A percentile compares a stretch with the other conserved stretches of the same genome.
Conservation (phyloP, 495 filamentous ascomycete species). For the Massariosphaeria phaeospora region DNA sequence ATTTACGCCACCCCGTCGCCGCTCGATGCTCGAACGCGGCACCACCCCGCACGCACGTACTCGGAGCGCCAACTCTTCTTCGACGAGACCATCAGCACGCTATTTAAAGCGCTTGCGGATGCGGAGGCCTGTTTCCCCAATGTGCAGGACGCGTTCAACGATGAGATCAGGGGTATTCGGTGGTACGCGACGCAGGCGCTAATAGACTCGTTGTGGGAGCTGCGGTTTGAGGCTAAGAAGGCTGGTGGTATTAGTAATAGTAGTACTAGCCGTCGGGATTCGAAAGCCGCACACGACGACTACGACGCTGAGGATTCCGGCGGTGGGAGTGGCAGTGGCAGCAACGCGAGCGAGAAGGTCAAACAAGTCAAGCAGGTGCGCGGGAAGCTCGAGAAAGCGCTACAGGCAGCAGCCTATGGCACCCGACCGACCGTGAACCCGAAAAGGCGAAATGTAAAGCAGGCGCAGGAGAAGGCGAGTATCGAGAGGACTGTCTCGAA, state of each 20-base stretch:
- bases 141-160: constrained; percentile 4
- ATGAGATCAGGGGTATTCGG: constrained; percentile 3
- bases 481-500: constrained; percentile 11
- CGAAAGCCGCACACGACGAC: neutral
- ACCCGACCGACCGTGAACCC: neutral
- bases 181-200: neutral
- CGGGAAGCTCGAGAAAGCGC: constrained; percentile 4
- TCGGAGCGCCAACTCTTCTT: neutral
- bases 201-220: constrained; percentile 11
- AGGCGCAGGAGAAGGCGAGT: constrained; percentile 4
- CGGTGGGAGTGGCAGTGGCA: neutral
- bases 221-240: constrained; percentile 8
- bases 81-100: constrained; percentile 1
- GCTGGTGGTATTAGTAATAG: too few species aligned
- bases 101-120: neutral
- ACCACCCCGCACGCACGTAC: too few species aligned
- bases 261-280: too few species aligned
- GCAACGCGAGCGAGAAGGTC: neutral
- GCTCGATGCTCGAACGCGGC: too few species aligned
- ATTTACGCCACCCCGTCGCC: too few species aligned
- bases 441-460: neutral
- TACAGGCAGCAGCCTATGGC: neutral
- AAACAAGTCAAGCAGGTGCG: neutral
- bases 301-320: neutral
- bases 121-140: neutral